A percentile compares a stretch with the other conserved stretches of the same genome.
Conservation (phyloP, 2,329 filamentous ascomycete species). For the Monosporascus sp. region DNA sequence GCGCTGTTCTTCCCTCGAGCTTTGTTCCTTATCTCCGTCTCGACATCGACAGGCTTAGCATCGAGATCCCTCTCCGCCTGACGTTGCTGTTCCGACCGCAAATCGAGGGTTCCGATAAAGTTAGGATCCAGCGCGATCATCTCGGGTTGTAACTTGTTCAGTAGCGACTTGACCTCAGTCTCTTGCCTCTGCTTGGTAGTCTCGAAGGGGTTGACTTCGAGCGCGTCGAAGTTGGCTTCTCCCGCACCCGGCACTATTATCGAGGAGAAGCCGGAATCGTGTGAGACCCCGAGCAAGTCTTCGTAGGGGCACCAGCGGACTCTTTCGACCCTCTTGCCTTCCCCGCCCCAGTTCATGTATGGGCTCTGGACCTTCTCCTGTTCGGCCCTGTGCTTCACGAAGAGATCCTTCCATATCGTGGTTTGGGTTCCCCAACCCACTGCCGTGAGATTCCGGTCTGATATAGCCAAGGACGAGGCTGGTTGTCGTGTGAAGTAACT, state of each 20-base stretch:
- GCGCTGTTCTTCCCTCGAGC: conserved; percentile 87
- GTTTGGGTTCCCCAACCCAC: conserved; percentile 88
- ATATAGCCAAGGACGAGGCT: conserved; percentile 79
- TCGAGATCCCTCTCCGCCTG: conserved; percentile 77
- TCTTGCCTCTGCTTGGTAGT: conserved; percentile 89
- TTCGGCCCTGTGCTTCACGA: conserved; percentile 65
- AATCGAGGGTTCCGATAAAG: conserved; percentile 83
- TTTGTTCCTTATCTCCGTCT: conserved; percentile 65
- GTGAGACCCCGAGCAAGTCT: conserved; percentile 81
- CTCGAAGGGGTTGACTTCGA: conserved; percentile 94
- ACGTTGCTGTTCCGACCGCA: conserved; percentile 71
- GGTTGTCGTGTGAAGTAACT: conserved; percentile 81
- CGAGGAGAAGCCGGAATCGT: conserved; percentile 81
- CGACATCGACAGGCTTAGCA: conserved; percentile 52
- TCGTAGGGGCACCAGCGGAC: conserved; percentile 93
- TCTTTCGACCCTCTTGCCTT: conserved; percentile 74
- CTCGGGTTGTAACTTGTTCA: conserved; percentile 93
- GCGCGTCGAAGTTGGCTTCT: conserved; percentile 90
- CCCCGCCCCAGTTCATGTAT: conserved; percentile 90
- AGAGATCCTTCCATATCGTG: conserved; percentile 87
- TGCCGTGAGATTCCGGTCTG: conserved; percentile 80
- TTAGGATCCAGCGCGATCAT: conserved; percentile 96
- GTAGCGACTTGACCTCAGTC: conserved; percentile 77
- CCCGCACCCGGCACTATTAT: conserved; percentile 92
- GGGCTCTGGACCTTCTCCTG: conserved; percentile 78